Evolutionary conservation across 2,329 filamentous ascomycete species (phyloP).

Genomic region (Chrysoporthe deuterocubensis): DNA sequence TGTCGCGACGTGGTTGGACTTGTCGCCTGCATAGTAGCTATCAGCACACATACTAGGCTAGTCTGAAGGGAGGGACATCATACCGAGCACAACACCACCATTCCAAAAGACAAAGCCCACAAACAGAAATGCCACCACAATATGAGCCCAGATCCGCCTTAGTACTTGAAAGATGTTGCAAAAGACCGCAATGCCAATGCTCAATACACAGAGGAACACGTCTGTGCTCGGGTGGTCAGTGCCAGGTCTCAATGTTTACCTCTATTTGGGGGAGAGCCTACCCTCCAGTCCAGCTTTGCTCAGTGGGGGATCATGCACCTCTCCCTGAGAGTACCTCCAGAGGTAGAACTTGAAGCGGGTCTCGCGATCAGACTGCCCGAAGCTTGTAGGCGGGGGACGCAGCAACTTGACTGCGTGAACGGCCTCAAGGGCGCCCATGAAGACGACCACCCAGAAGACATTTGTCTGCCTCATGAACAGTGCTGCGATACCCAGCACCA

Average conservation of each 20-base stretch:
- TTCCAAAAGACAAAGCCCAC: slow-evolving; percentile 82
- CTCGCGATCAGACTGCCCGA: slow-evolving; percentile 36
- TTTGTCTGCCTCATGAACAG: slow-evolving; percentile 91
- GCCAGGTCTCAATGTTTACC: slow-evolving; percentile 44
- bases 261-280: slow-evolving; percentile 37
- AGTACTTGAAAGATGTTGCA: slow-evolving; percentile 53
- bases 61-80: slow-evolving; percentile 28
- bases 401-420: slow-evolving; percentile 55
- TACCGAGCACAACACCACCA: slow-evolving; percentile 86
- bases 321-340: slow-evolving; percentile 52
- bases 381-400: slow-evolving; percentile 37
- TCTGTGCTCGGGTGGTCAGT: slow-evolving; percentile 47
- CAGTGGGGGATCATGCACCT: slow-evolving; percentile 60
- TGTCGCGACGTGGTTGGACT: slow-evolving; percentile 89
- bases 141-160: slow-evolving; percentile 58
- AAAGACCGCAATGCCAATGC: slow-evolving; percentile 63
- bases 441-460: slow-evolving; percentile 90
- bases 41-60: slow-evolving; percentile 13
- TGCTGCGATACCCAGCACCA: slow-evolving; percentile 65
- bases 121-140: slow-evolving; percentile 71
- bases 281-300: slow-evolving; percentile 54
- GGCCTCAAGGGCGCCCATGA: slow-evolving; percentile 67
- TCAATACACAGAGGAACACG: slow-evolving; percentile 61
- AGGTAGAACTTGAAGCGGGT: slow-evolving; percentile 44
- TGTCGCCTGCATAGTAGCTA: slow-evolving; percentile 69